These are phyloP conservation scores for Colletotrichum aenigma DNA, from an alignment of 2,329 filamentous ascomycete species.

Conservation along the genomic window DNA sequence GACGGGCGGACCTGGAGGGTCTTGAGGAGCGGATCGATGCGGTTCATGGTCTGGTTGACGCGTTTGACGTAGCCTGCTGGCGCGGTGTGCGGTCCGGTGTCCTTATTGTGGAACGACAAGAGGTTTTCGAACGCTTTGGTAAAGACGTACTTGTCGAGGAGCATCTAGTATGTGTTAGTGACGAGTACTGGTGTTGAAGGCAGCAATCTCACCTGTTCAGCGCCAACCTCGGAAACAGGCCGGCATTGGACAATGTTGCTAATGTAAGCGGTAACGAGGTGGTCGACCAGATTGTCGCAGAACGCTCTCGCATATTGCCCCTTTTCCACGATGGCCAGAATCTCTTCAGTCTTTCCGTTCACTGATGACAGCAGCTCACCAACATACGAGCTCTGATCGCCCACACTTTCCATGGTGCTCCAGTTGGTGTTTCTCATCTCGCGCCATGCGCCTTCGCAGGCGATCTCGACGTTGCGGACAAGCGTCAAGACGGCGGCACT, in stretches of 20 bases:
- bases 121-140: slow-evolving; percentile 80
- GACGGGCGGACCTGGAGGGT: slow-evolving; percentile 92
- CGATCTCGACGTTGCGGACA: slow-evolving; percentile 81
- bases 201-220: slow-evolving; percentile 72
- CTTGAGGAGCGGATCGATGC: slow-evolving; percentile 91
- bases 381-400: slow-evolving; percentile 93
- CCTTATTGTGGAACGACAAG: slow-evolving; percentile 64
- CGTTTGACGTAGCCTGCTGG: slow-evolving; percentile 78
- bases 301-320: slow-evolving; percentile 94
- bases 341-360: slow-evolving; percentile 73
- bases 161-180: slow-evolving; percentile 66
- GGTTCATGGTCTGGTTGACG: slow-evolving; percentile 81
- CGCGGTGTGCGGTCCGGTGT: slow-evolving; percentile 41
- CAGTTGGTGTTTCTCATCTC: slow-evolving; percentile 98
- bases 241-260: slow-evolving; percentile 85
- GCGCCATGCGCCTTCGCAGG: slow-evolving; percentile 86
- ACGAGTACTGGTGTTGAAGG: neutral
- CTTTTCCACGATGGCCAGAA: slow-evolving; percentile 80
- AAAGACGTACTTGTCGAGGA: slow-evolving; percentile 91
- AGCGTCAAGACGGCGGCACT: slow-evolving; percentile 84
- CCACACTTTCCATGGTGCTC: slow-evolving; percentile 91
- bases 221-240: slow-evolving; percentile 91
- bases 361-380: slow-evolving; percentile 78
- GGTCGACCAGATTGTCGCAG: slow-evolving; percentile 93
- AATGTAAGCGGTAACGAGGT: slow-evolving; percentile 80